Percentiles rank a stretch among this genome's conserved stretches.
These are phyloP conservation scores for Tilletiopsis washingtonensis DNA, from an alignment of 1,284 basidiomycete genomes.

Conservation along the genomic window DNA sequence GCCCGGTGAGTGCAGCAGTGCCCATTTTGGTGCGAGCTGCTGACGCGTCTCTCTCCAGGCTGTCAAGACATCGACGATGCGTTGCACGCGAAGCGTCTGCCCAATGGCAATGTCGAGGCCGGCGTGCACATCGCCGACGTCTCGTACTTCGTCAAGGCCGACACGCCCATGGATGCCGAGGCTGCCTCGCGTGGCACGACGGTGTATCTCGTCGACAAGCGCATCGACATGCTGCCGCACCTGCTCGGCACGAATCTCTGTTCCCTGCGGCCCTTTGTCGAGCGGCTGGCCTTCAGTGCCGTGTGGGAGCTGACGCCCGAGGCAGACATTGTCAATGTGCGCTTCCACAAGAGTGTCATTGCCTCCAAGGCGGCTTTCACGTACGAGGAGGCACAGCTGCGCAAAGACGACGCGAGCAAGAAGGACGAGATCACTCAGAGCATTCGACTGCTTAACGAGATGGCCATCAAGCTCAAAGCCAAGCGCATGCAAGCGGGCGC, in stretches of 20 bases:
- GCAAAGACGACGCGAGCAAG: conserved; percentile 75
- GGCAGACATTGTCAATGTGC: conserved; percentile 79
- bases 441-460: conserved; percentile 78
- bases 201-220: conserved; percentile 96
- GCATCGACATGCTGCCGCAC: conserved; percentile 95
- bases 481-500: conserved; percentile 88
- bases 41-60: conserved; percentile 34
- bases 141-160: conserved; percentile 86
- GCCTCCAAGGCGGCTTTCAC: conserved; percentile 94
- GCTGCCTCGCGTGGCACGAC: conserved; percentile 93
- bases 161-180: conserved; percentile 94
- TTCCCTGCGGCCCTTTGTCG: conserved; percentile 84
- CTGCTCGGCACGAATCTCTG: conserved; percentile 94
- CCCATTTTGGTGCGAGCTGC: not conserved
- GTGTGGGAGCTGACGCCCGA: conserved; percentile 70
- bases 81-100: conserved; percentile 77
- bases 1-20: conserved; percentile 53
- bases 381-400: conserved; percentile 88
- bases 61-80: conserved; percentile 99
- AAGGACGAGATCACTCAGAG: conserved; percentile 77
- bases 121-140: conserved; percentile 99
- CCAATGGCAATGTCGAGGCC: conserved; percentile 92
- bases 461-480: conserved; percentile 79
- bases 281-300: conserved; percentile 87
- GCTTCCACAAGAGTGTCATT: conserved; percentile 94